A percentile compares a stretch with the other conserved stretches of the same genome.
These are phyloP conservation scores for Clavispora santaluciae DNA, from an alignment of 805 yeast species.

Conservation along the genomic window DNA sequence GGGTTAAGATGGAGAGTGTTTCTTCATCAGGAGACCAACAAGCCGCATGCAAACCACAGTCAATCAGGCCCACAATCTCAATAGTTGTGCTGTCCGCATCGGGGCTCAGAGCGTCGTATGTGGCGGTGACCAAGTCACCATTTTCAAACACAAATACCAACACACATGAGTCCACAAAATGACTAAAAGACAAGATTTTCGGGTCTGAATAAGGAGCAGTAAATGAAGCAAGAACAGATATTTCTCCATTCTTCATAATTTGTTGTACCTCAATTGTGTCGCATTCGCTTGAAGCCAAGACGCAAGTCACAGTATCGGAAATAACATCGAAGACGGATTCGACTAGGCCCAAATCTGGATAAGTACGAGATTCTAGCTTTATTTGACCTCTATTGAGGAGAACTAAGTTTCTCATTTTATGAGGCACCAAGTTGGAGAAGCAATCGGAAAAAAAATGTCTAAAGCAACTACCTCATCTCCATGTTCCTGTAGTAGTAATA, in stretches of 20 bases:
- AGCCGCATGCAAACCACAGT: conserved; percentile 67
- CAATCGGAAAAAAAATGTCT: neutral
- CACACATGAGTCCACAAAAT: conserved; percentile 65
- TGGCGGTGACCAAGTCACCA: conserved; percentile 74
- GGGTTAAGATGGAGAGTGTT: conserved; percentile 64
- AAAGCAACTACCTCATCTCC: neutral
- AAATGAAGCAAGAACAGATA: conserved; percentile 55
- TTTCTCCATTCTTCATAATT: conserved; percentile 59
- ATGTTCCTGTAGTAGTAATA: too few species aligned
- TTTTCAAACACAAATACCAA: conserved; percentile 60
- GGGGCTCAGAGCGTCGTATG: conserved; percentile 53
- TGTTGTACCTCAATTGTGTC: conserved; percentile 72
- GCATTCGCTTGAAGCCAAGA: conserved; percentile 49
- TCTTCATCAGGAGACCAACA: conserved; percentile 93
- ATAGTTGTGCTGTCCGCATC: conserved; percentile 43
- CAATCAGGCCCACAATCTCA: conserved; percentile 82
- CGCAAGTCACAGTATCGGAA: conserved; percentile 67
- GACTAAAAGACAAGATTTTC: conserved; percentile 50
- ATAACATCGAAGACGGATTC: conserved; percentile 66
- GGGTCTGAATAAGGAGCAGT: conserved; percentile 33
- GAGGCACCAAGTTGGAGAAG: neutral
- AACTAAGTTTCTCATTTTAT: conserved; percentile 44
- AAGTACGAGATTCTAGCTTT: conserved; percentile 48
- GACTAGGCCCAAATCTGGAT: conserved; percentile 57
- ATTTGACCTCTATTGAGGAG: conserved; percentile 53